Evolutionary conservation across 371 early-diverging fungal genomes (phyloP), one percentile per base, ranked within the genome.

Genomic region (Modicella reniformis): DNA sequence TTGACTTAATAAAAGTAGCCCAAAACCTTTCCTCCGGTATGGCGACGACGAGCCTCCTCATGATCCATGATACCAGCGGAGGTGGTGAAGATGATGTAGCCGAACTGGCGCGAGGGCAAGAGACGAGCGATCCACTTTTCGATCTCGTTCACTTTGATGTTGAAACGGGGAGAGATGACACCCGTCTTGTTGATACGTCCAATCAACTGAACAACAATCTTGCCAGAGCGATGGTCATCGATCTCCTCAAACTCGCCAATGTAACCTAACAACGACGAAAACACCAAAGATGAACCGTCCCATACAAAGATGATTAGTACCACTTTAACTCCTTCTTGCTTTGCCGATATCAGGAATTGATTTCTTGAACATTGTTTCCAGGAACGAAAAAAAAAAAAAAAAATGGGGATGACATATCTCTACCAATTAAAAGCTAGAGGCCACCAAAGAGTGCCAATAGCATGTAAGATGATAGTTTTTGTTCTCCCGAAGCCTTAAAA

Each of bases 121-220:
- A 99, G 90, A 88, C 96, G 94, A 85, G 92, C 90, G 76, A 98
- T 93, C 97, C 96, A 99, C 86, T 94, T 95, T 88, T 99, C 99
- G 70, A 99, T 87, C 71, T 97, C 96, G 80, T 86, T 81, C 71
- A 96, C 86, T 90, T 94, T 93, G 87, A 99, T 92, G 90, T 96
- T 95, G 94, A 98, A 99, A 77, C 99, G 95, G 75, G 99, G 99
- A 62, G 98, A 98, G 87, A 99, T 99, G 77, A 98, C 98, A 87
- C 99, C 99, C 84, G 98, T 98, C 94, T 99, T 99, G 96, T 98
- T 99, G 71, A 99, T 86, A 75, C 99, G 95, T 75, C 99, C 99
- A 79, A 93, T 96, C 59, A 99, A 92, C 85, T n/a, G 97, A 80
- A 99, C 91, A 61, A 99, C 96, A 64, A 98, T 97, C 94, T 99